phyloP scores from a whole-genome alignment of 441 rosid genomes.

The Adansonia rubrostipa region DNA sequence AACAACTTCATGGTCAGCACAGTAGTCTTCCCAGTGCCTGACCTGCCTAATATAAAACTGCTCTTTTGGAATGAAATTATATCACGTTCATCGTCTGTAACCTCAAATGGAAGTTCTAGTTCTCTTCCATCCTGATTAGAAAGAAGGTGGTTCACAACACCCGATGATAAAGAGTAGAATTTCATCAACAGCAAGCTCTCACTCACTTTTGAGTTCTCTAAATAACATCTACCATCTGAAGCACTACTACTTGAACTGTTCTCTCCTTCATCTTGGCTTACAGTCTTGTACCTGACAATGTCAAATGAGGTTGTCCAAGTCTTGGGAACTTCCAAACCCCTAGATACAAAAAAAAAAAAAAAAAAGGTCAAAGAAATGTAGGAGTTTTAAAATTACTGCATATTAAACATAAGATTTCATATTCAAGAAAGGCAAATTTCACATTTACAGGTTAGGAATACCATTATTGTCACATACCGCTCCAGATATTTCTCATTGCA shows the following conservation, averaged over 20 bases:
- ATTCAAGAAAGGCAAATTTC: background rate
- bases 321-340: constrained; percentile 53
- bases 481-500: constrained; percentile 50
- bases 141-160: constrained; percentile 45
- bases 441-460: background rate
- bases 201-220: constrained; percentile 47
- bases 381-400: background rate
- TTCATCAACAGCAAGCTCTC: constrained; percentile 60
- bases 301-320: constrained; percentile 42
- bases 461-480: constrained; percentile 44
- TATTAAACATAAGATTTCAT: background rate
- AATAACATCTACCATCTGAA: constrained; percentile 28
- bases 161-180: constrained; percentile 51
- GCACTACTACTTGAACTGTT: background rate
- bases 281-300: constrained; percentile 33
- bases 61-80: constrained; percentile 41
- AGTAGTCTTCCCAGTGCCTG: constrained; percentile 71
- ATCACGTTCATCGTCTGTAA: constrained; percentile 46
- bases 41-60: constrained; percentile 57
- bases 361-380: background rate
- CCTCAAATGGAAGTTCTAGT: constrained; percentile 55
- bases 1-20: constrained; percentile 53
- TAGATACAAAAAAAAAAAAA: constrained; percentile 18
- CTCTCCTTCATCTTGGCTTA: constrained; percentile 15
- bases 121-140: constrained; percentile 44